These are phyloP conservation scores for Zymoseptoria passerinii DNA, from an alignment of 2,329 filamentous ascomycete genomes.

Conservation along the genomic window DNA sequence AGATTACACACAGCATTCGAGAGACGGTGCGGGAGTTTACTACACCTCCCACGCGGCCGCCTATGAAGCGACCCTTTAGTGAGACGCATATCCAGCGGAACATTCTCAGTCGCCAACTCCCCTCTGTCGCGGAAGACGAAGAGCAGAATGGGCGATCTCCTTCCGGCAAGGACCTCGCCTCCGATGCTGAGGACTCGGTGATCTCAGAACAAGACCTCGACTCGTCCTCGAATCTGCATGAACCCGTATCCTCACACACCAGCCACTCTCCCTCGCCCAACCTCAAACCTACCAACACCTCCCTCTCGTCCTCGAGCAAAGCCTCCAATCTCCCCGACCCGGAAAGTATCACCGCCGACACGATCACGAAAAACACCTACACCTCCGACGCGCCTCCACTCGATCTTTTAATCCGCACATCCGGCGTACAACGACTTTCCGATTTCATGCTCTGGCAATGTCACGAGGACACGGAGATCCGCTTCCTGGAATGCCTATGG, in stretches of 20 bases:
- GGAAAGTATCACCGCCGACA: constrained; percentile 77
- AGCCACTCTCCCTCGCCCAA: constrained; percentile 33
- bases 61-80: constrained; percentile 62
- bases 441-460: constrained; percentile 99
- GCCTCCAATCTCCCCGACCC: constrained; percentile 52
- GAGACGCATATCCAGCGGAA: constrained; percentile 80
- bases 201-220: constrained; percentile 23
- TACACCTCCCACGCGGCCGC: constrained; percentile 44
- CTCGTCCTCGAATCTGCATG: constrained; percentile 24
- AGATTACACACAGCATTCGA: constrained; percentile 85
- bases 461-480: constrained; percentile 83
- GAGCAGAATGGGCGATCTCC: constrained; percentile 5
- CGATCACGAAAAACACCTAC: constrained; percentile 77
- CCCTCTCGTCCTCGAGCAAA: constrained; percentile 3
- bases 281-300: constrained; percentile 26
- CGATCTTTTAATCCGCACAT: constrained; percentile 85
- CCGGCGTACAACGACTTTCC: constrained; percentile 82
- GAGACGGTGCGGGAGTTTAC: constrained; percentile 82
- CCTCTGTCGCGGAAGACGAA: constrained; percentile 31
- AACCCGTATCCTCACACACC: constrained; percentile 33
- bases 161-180: constrained; percentile 3
- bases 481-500: constrained; percentile 89
- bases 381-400: constrained; percentile 78
- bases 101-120: constrained; percentile 51
- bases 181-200: constrained; percentile 18